Percentiles rank a stretch among this genome's conserved stretches.
Evolutionary conservation across 495 filamentous ascomycete species (phyloP).

Genomic region (Cercophora newfieldiana): DNA sequence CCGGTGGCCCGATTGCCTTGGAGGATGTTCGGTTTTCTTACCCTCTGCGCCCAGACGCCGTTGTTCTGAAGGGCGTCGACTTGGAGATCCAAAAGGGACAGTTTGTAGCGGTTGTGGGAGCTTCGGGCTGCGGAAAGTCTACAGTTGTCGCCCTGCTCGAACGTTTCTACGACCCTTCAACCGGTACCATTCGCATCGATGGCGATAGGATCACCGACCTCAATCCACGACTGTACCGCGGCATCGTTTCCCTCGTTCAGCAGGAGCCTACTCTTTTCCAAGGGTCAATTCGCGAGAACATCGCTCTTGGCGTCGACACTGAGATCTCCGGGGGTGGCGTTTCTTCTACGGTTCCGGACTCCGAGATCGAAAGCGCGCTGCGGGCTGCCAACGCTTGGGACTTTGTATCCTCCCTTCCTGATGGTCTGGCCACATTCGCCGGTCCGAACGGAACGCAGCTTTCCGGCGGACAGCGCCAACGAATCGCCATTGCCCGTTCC

Average conservation of each 20-base stretch:
- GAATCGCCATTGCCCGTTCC: constrained; percentile 70
- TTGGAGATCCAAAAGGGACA: constrained; percentile 66
- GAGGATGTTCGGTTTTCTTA: constrained; percentile 61
- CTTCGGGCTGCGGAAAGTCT: constrained; percentile 31
- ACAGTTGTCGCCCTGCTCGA: constrained; percentile 55
- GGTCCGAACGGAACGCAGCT: constrained; percentile 60
- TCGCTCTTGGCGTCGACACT: constrained; percentile 47
- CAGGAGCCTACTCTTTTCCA: constrained; percentile 44
- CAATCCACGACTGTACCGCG: constrained; percentile 45
- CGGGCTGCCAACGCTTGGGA: constrained; percentile 57
- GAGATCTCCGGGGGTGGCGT: constrained; percentile 39
- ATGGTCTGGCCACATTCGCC: constrained; percentile 54
- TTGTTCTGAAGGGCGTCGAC: constrained; percentile 49
- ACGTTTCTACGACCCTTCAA: constrained; percentile 58
- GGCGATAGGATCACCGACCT: constrained; percentile 40
- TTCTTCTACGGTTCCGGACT: background rate
- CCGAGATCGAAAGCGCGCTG: constrained; percentile 49
- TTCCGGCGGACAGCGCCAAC: constrained; percentile 71
- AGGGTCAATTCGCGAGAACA: constrained; percentile 57
- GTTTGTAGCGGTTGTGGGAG: constrained; percentile 67
- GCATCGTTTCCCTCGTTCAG: constrained; percentile 27
- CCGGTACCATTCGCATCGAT: constrained; percentile 53
- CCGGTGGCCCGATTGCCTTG: constrained; percentile 42
- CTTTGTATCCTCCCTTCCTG: constrained; percentile 56
- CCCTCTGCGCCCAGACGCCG: constrained; percentile 52